Evolutionary conservation across 129 eudicot genomes (phyloP), one percentile per base, ranked within the genome.

Genomic region (Pittosporum tobira): DNA sequence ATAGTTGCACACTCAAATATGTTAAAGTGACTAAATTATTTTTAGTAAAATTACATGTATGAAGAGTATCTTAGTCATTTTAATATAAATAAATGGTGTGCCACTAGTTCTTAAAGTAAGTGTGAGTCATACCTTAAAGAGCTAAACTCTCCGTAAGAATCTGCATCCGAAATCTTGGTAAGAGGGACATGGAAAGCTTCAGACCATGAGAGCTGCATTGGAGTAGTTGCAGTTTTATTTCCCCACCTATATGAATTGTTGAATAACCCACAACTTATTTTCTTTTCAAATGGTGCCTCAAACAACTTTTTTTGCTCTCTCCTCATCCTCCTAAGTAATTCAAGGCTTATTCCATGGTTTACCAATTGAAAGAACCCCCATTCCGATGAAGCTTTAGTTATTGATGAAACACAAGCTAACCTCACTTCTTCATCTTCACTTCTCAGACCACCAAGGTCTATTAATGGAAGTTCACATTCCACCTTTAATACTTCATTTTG

Each of bases 101-200:
- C n/a, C n/a, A n/a, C n/a, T n/a, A 29, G 12, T 51, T 20, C 37
- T 31, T 31, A 31, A 31, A 31, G 37, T 4, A 31, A 10, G 8
- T 6, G 8, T 4, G 5, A 31, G 8, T 34, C 10, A 18, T 61
- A 61, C 66, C 66, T 61, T 21, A 61, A 65, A 48, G 84, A 73
- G 48, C 45, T 45, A 61, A 76, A 84, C 27, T 84, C 87, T 24
- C 79, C 81, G 43, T 73, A 73, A 55, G 81, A 71, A 62, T 66
- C 15, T 22, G 48, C 62, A n/a, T 79, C 84, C 21, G 77, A 73
- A 53, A 84, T 80, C 79, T 73, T 84, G 5, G 73, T 56, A 37
- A 79, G 79, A 2, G 94, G 87, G 20, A 84, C 75, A 68, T 84
- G 94, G 51, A 84, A 84, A 25, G 94, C 94, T 55, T 84, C 94